Percentiles rank a stretch among this genome's conserved stretches.
Evolutionary conservation across 1,139 yeast genomes (phyloP).

Genomic region (Saccharomycopsis crataegensis): DNA sequence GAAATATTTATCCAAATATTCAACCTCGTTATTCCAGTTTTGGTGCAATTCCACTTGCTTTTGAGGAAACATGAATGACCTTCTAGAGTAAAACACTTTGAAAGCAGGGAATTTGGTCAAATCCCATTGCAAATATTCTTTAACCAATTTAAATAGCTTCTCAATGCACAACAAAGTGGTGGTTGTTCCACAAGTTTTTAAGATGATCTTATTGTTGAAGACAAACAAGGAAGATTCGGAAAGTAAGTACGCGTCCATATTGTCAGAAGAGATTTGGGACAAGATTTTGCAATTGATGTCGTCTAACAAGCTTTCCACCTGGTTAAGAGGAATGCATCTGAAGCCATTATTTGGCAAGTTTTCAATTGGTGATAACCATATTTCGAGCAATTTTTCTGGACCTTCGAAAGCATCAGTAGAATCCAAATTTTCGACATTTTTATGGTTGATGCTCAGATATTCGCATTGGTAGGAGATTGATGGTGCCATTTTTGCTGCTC

Average conservation of each 20-base stretch:
- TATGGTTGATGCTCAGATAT: slow-evolving; percentile 63
- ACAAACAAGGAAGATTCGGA: slow-evolving; percentile 91
- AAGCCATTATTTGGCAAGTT: slow-evolving; percentile 35
- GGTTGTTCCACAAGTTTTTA: slow-evolving; percentile 96
- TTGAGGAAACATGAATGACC: slow-evolving; percentile 89
- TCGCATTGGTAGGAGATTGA: slow-evolving; percentile 27
- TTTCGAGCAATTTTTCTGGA: slow-evolving; percentile 86
- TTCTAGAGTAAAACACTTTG: slow-evolving; percentile 81
- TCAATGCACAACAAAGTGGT: slow-evolving; percentile 77
- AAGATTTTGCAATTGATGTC: slow-evolving; percentile 82
- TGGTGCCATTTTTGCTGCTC: slow-evolving; percentile 23
- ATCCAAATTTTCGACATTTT: slow-evolving; percentile 70
- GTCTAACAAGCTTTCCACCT: slow-evolving; percentile 71
- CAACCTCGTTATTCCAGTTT: slow-evolving; percentile 79
- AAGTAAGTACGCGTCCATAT: slow-evolving; percentile 76
- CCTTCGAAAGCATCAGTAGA: slow-evolving; percentile 94
- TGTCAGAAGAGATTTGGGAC: slow-evolving; percentile 61
- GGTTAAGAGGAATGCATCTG: slow-evolving; percentile 54
- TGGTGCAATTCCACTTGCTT: slow-evolving; percentile 76
- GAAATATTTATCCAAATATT: slow-evolving; percentile 58
- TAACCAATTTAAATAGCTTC: slow-evolving; percentile 49
- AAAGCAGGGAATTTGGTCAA: slow-evolving; percentile 37
- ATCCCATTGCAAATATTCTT: slow-evolving; percentile 32
- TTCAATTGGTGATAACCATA: slow-evolving; percentile 68
- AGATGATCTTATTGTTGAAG: slow-evolving; percentile 72